These are phyloP conservation scores for Plasmodium vinckei DNA, from an alignment of 169 alveolate genomes.

Conservation along the genomic window DNA sequence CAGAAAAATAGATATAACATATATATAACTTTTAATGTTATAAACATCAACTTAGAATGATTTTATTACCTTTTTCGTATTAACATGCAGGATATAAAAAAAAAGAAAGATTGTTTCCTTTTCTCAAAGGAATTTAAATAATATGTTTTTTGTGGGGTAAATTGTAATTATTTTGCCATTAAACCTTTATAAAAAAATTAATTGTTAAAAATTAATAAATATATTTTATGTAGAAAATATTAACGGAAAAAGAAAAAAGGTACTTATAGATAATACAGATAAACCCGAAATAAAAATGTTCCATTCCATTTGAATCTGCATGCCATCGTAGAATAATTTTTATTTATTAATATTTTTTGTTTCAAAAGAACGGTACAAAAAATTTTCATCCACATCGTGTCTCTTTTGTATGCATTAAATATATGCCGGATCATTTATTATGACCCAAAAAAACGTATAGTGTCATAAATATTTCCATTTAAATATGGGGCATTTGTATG, in stretches of 20 bases:
- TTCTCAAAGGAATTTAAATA: no score
- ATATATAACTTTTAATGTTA: no score
- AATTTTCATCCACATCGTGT: conserved; percentile 55
- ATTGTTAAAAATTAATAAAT: no score
- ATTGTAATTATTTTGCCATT: no score
- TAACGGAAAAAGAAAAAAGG: background rate
- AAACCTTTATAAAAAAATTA: no score
- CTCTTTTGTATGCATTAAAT: conserved; percentile 16
- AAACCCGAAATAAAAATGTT: conserved; percentile 7
- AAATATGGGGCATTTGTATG: background rate
- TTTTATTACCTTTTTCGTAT: no score
- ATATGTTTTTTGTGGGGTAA: no score
- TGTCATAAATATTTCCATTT: background rate
- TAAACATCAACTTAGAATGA: no score
- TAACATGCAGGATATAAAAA: no score
- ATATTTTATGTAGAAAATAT: no score
- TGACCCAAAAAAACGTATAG: background rate
- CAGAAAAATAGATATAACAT: no score
- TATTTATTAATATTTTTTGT: background rate
- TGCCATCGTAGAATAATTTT: conserved; percentile 17
- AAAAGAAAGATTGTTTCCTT: no score
- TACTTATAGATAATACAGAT: conserved; percentile 1
- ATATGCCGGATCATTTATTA: background rate
- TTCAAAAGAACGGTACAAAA: conserved; percentile 19
- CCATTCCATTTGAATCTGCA: conserved; percentile 46